Evolutionary conservation across 768 basidiomycete genomes (phyloP).

Genomic region (Kwoniella mangroviensis): DNA sequence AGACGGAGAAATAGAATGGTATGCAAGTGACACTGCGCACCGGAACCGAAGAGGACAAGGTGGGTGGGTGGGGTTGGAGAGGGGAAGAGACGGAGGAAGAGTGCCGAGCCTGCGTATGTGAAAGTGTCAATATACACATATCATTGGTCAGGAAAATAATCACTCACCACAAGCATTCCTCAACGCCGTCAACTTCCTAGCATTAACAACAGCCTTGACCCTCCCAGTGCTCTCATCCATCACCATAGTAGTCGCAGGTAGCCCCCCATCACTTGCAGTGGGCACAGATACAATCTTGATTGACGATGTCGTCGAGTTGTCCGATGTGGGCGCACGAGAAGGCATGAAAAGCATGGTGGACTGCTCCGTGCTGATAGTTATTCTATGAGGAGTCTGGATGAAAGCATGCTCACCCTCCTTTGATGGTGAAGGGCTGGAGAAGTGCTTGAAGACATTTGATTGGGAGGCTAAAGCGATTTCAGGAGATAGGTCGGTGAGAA

Average conservation of each 20-base stretch:
- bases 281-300: conserved; percentile 85
- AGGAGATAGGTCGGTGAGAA: conserved; percentile 62
- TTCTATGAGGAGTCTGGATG: conserved; percentile 67
- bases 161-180: conserved; percentile 77
- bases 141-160: neutral
- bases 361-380: conserved; percentile 62
- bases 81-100: conserved; percentile 37
- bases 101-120: conserved; percentile 44
- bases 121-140: neutral
- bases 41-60: conserved; percentile 48
- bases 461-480: conserved; percentile 63
- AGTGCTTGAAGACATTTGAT: conserved; percentile 66
- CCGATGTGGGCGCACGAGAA: conserved; percentile 61
- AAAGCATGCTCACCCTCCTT: conserved; percentile 18
- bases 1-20: conserved; percentile 43
- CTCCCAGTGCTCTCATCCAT: conserved; percentile 72
- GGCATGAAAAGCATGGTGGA: conserved; percentile 85
- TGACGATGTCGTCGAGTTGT: conserved; percentile 60
- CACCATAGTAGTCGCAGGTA: conserved; percentile 78
- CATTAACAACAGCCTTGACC: conserved; percentile 78
- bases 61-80: conserved; percentile 20
- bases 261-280: conserved; percentile 61
- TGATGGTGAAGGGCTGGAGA: conserved; percentile 49
- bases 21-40: conserved; percentile 52
- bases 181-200: conserved; percentile 74